A percentile compares a stretch with the other conserved stretches of the same genome.
These are phyloP conservation scores for Turnera subulata DNA, from an alignment of 345 rosid species.

Conservation along the genomic window DNA sequence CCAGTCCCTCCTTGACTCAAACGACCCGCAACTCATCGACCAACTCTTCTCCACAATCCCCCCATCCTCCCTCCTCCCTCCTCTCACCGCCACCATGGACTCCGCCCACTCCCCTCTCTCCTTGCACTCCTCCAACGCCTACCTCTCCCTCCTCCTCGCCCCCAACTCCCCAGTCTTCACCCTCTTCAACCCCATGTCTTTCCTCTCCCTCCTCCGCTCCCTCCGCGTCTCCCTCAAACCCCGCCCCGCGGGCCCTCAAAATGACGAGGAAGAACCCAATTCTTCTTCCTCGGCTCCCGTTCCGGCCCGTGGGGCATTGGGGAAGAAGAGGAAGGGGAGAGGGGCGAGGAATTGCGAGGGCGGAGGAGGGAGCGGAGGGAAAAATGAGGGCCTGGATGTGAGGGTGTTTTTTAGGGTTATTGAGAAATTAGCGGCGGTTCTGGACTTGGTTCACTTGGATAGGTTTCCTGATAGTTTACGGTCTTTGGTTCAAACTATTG, in stretches of 20 bases:
- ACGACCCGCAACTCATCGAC: conserved; percentile 40
- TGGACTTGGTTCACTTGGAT: conserved; percentile 64
- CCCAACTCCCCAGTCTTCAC: conserved; percentile 71
- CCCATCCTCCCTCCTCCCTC: conserved; percentile 46
- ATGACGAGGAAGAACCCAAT: background rate
- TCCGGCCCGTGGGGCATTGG: conserved; percentile 20
- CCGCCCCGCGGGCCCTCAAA: conserved; percentile 4
- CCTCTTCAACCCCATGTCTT: conserved; percentile 69
- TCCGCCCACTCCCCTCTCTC: conserved; percentile 32
- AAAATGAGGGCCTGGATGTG: conserved; percentile 31
- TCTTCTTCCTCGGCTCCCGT: background rate
- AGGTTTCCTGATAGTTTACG: conserved; percentile 79
- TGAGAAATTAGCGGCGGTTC: conserved; percentile 46
- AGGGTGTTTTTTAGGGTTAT: conserved; percentile 39
- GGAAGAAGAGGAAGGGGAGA: conserved; percentile 10
- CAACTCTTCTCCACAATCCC: conserved; percentile 52
- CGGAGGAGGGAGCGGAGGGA: conserved; percentile 16
- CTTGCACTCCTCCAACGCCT: conserved; percentile 52
- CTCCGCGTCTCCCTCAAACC: conserved; percentile 62
- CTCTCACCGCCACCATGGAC: conserved; percentile 65
- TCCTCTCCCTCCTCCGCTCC: conserved; percentile 67
- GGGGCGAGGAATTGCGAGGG: background rate
- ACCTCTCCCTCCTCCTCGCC: conserved; percentile 56
- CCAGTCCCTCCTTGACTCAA: conserved; percentile 39
- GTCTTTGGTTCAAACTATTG: conserved; percentile 61